These are phyloP conservation scores for Lipomyces japonicus DNA, from an alignment of 805 yeast species.

Conservation along the genomic window DNA sequence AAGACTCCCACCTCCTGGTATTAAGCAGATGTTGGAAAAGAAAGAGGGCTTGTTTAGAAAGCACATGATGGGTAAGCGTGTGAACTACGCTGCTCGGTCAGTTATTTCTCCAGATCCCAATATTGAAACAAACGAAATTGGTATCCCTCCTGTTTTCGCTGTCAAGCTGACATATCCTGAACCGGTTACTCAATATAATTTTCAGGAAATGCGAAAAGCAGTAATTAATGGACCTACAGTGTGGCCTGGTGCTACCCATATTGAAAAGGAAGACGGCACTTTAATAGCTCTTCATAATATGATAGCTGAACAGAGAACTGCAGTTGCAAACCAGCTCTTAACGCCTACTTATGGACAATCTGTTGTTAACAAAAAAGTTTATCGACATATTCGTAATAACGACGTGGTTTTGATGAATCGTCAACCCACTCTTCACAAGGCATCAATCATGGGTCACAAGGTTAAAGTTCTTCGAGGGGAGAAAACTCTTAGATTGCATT, in stretches of 20 bases:
- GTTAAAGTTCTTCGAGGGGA: slow-evolving; percentile 97
- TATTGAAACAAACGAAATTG: slow-evolving; percentile 95
- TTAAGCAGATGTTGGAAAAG: slow-evolving; percentile 95
- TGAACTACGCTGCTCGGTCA: slow-evolving; percentile 97
- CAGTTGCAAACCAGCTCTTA: slow-evolving; percentile 86
- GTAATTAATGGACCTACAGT: slow-evolving; percentile 95
- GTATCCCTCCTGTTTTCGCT: slow-evolving; percentile 98
- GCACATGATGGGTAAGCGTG: slow-evolving; percentile 99
- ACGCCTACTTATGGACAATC: slow-evolving; percentile 55
- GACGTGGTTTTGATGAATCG: slow-evolving; percentile 98
- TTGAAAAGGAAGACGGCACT: slow-evolving; percentile 92
- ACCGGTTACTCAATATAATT: slow-evolving; percentile 91
- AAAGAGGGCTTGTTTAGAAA: slow-evolving; percentile 97
- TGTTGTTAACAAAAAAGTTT: slow-evolving; percentile 79
- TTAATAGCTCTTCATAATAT: slow-evolving; percentile 77
- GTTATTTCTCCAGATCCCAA: slow-evolving; percentile 99
- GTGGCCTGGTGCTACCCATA: slow-evolving; percentile 98
- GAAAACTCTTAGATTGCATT: slow-evolving; percentile 91
- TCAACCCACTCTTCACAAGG: slow-evolving; percentile 98
- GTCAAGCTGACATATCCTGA: slow-evolving; percentile 94
- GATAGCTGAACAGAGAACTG: slow-evolving; percentile 90
- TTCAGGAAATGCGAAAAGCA: slow-evolving; percentile 85
- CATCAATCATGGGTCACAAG: slow-evolving; percentile 99
- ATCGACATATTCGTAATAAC: slow-evolving; percentile 87
- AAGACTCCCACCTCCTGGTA: slow-evolving; percentile 82